Evolutionary conservation across 306 rosid genomes (phyloP).

Genomic region (barrel medic (Medicago truncatula)): MtrunA17r5.0-ANR NC_053046.1:28593501-28594000

Average conservation of each 20-base stretch:
- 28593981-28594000: slow-evolving; percentile 26
- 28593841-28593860: neutral
- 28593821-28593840: too few species aligned
- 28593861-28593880: neutral
- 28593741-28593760: neutral
- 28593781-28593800: neutral
- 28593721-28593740: neutral
- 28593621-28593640: neutral
- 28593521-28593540: neutral
- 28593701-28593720: too few species aligned
- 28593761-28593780: neutral
- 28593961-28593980: too few species aligned
- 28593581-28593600: neutral
- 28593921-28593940: too few species aligned
- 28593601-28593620: neutral
- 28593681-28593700: too few species aligned
- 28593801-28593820: neutral
- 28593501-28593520: neutral
- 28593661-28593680: slow-evolving; percentile 1
- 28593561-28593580: neutral
- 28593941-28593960: too few species aligned
- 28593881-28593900: neutral
- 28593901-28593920: neutral
- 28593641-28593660: neutral
- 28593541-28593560: neutral